Conservation (phyloP, 2,329 filamentous ascomycete species). For the Fusarium sarcochroum region DNA sequence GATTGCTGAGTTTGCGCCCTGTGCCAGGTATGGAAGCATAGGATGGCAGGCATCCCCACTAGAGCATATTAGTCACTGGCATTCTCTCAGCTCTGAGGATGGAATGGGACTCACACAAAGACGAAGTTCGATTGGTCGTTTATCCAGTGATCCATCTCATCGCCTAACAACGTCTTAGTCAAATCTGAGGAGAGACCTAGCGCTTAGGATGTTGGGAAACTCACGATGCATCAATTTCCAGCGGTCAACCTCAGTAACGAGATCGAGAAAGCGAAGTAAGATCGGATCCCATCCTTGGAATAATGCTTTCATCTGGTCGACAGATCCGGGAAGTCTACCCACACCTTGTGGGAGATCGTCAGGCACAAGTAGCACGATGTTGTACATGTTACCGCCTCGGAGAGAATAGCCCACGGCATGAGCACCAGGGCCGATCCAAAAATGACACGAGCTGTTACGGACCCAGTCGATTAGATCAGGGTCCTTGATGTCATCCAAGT, state of each 20-base stretch:
- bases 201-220: background rate
- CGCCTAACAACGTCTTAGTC: constrained; percentile 49
- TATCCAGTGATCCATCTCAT: constrained; percentile 68
- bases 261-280: constrained; percentile 11
- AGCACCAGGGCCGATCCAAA: constrained; percentile 74
- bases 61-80: background rate
- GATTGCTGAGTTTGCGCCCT: constrained; percentile 76
- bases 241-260: constrained; percentile 11
- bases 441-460: constrained; percentile 65
- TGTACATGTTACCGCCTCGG: constrained; percentile 71
- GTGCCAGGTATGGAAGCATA: constrained; percentile 74
- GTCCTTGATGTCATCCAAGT: constrained; percentile 65
- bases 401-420: constrained; percentile 76
- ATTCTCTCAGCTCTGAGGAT: background rate
- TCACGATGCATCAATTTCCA: constrained; percentile 27
- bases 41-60: constrained; percentile 74
- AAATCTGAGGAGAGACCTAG: background rate
- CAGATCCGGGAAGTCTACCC: constrained; percentile 32
- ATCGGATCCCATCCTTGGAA: constrained; percentile 23
- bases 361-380: constrained; percentile 75
- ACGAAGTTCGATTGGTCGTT: constrained; percentile 66
- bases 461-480: constrained; percentile 66
- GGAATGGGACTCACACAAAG: constrained; percentile 55
- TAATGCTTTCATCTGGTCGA: constrained; percentile 16
- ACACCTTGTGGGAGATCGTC: constrained; percentile 72